Evolutionary conservation across 192 early-diverging fungal species (phyloP), one percentile per base, ranked within the genome.

Genomic region (Coemansia reversa): DNA sequence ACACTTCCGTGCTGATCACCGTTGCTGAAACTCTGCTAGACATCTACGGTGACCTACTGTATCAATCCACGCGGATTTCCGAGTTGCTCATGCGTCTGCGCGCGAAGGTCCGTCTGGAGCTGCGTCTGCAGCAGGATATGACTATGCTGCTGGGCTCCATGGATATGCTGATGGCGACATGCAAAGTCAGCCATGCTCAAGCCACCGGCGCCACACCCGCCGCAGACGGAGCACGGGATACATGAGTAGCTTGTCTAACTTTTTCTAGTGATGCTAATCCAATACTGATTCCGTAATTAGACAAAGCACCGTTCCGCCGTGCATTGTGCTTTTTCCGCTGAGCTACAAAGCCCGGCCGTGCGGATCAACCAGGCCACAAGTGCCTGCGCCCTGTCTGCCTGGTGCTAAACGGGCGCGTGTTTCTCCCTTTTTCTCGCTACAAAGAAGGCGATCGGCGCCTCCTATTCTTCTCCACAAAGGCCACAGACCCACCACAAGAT

Each of bases 1-100:
- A 92, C 73, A 86, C 90, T 1, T 70, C 67, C 8, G 66, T 94
- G 11, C 70, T 98, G 57, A 75, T 93, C n/a, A 89, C 90, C 74
- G 91, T 96, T 9, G 74, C 91, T 1, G 85, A 92, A 55, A 68
- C 86, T 28, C 29, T 78, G 49, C 51, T 82, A 61, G 94, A 96
- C 58, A 90, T 95, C 70, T 98, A 98, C 72, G 82, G 81, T 32
- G 70, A 84, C 6, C 90, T 95, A 23, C 66, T 96, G 66, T 86
- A 85, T 28, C 89, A 94, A 70, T 94, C 94, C 5, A 84, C 85
- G 5, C 57, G 90, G 9, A 89, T 97, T 35, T 90, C 92, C 42
- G 92, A 94, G 32, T 72, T 94, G 58, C 76, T 97, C 51, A 20
- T 69, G 32, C 84, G 84, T 27, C 65, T 98, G 42, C 70, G 81